Evolutionary conservation across 805 yeast species (phyloP), one percentile per base, ranked within the genome.

Genomic region (Candida schatavii): DNA sequence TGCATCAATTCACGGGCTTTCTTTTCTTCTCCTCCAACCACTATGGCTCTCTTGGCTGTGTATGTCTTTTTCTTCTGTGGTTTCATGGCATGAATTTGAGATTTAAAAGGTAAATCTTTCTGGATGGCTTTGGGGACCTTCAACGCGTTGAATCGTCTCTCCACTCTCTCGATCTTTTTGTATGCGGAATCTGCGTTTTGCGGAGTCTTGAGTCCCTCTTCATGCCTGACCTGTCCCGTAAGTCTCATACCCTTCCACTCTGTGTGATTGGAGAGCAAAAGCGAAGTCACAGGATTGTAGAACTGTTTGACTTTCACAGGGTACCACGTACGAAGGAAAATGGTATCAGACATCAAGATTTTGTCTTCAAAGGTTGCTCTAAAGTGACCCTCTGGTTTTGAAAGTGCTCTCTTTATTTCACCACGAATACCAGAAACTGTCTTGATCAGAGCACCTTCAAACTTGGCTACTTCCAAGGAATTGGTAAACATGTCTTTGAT

Each of bases 341-440:
- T 78, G 41, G 88, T 85, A 64, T 93, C 99, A 50, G 93, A 84
- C 82, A 93, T 75, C 42, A 91, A 74, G 29, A 91, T 78, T 66
- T 90, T 91, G 61, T 93, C 99, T 64, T 93, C 99, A 64, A 93
- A 93, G 1, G 97, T 83, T 10, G 99, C 99, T 59, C 99, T 80
- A 73, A 77, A 95, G 61, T 85, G 83, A 10, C 99, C 99, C 39
- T 91, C 98, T 0, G 97, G 97, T 52, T 86, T 85, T 7, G 96
- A 79, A 47, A 93, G 72, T 0, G 98, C 99, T 48, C 97, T 75
- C 62, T 93, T 93, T 54, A 93, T 91, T 63, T 93, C 98, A 64
- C 99, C 99, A 52, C 99, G 75, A 44, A 93, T 88, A 46, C 99
- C 99, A 5, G 96, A 87, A 3, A 93, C 99, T 0, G 99, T 95